Evolutionary conservation across 495 filamentous ascomycete genomes (phyloP).

Genomic region (Filosporella fistucella): DNA sequence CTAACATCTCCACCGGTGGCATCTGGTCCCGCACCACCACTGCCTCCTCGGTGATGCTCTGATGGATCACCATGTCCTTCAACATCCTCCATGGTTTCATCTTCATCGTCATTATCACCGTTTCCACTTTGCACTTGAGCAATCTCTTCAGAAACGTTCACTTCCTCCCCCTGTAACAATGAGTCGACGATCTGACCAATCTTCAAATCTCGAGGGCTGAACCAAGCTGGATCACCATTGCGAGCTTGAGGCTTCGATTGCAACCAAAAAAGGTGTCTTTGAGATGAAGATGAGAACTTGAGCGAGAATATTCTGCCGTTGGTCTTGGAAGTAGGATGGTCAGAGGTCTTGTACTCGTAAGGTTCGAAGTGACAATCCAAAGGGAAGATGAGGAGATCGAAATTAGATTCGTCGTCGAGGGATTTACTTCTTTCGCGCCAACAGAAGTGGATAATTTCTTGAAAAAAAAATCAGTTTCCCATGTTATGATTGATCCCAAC

Average conservation of each 20-base stretch:
- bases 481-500: neutral
- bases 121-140: constrained; percentile 51
- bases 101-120: constrained; percentile 44
- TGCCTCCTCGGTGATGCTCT: constrained; percentile 54
- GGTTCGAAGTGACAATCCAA: constrained; percentile 79
- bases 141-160: constrained; percentile 76
- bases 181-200: constrained; percentile 80
- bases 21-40: constrained; percentile 76
- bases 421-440: constrained; percentile 67
- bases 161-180: constrained; percentile 83
- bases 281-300: constrained; percentile 90
- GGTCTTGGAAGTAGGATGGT: constrained; percentile 53
- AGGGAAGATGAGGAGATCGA: constrained; percentile 90
- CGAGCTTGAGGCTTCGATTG: constrained; percentile 81
- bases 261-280: constrained; percentile 92
- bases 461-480: constrained; percentile 9
- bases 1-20: constrained; percentile 87
- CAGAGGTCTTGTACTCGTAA: constrained; percentile 53
- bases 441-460: constrained; percentile 91
- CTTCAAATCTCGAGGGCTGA: constrained; percentile 74
- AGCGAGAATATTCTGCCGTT: constrained; percentile 90
- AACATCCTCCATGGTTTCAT: constrained; percentile 81
- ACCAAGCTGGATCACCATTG: constrained; percentile 66
- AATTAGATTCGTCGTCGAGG: constrained; percentile 57
- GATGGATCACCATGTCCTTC: constrained; percentile 57